Evolutionary conservation across 2,329 filamentous ascomycete genomes (phyloP), one percentile per base, ranked within the genome.

Genomic region (Aspergillus phoenicis): DNA sequence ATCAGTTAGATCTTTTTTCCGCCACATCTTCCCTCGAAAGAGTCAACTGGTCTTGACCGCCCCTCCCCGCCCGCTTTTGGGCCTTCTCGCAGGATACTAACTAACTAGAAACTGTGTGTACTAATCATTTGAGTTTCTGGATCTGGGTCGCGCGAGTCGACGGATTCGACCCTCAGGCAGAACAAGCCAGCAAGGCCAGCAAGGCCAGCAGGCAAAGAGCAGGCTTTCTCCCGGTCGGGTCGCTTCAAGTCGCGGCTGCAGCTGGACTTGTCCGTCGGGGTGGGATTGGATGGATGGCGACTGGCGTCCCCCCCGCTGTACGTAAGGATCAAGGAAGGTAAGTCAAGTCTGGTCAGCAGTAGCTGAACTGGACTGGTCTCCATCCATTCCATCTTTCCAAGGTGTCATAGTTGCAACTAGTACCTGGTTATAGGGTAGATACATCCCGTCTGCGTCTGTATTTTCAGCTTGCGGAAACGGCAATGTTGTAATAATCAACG

Each of bases 41-140:
- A 33, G 26, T 33, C n/a, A 7, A 7, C 41, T 56, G 38, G 8
- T 6, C 55, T 52, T 52, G 58, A 60, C 58, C 61, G 61, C 56
- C 57, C 33, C 11, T 36, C 33, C 62, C 62, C 56, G 52, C 60
- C 58, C 52, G 54, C 47, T 60, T 59, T 66, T 65, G 61, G 63
- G 65, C 62, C 64, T 62, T 66, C 63, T 57, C 65, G 61, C 63
- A 66, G 62, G 51, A 49, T 57, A 36, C 33, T 36, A 36, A 33
- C 30, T 13, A 33, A 36, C 33, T 36, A 36, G 5, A 13, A 36
- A 36, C 33, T 36, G 33, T 36, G 33, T 36, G 10, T 36, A 36
- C 33, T 36, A 36, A 36, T 36, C 33, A 15, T 36, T 36, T 36
- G 33, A 36, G 33, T 13, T 39, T 49, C 57, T 54, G 53, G 39